Conservation (phyloP, 2,329 filamentous ascomycete species). For the Emergomyces africanus region DNA sequence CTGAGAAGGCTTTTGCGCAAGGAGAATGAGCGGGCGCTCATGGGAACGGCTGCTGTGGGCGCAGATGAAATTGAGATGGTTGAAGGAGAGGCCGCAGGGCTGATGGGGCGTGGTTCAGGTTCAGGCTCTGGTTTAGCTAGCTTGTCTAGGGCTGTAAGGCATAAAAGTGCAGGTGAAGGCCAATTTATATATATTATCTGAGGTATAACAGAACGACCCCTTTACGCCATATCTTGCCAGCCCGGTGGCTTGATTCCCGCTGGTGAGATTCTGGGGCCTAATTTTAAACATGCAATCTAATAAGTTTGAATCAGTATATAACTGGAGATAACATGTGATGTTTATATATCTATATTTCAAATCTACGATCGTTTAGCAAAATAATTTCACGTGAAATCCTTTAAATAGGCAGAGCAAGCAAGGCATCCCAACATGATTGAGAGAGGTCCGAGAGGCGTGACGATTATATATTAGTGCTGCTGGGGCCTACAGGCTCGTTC, state of each 20-base stretch:
- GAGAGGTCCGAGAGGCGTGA: too few species aligned
- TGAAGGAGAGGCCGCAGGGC: constrained; percentile 6
- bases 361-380: background rate
- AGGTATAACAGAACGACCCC: background rate
- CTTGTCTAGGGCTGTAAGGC: background rate
- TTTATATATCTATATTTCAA: background rate
- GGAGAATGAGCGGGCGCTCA: constrained; percentile 37
- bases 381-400: background rate
- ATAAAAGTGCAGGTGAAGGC: constrained; percentile 1
- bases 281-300: background rate
- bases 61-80: constrained; percentile 11
- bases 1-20: constrained; percentile 43
- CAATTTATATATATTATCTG: constrained; percentile 11
- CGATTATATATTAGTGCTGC: too few species aligned
- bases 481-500: background rate
- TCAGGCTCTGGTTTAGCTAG: background rate
- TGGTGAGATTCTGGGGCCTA: background rate
- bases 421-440: background rate
- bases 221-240: background rate
- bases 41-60: constrained; percentile 18
- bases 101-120: constrained; percentile 7
- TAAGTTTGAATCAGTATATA: background rate
- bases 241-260: background rate
- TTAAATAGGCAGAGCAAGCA: background rate
- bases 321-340: background rate